Evolutionary conservation across 2,329 filamentous ascomycete species (phyloP), one percentile per base, ranked within the genome.

Genomic region (Cytospora leucostoma): DNA sequence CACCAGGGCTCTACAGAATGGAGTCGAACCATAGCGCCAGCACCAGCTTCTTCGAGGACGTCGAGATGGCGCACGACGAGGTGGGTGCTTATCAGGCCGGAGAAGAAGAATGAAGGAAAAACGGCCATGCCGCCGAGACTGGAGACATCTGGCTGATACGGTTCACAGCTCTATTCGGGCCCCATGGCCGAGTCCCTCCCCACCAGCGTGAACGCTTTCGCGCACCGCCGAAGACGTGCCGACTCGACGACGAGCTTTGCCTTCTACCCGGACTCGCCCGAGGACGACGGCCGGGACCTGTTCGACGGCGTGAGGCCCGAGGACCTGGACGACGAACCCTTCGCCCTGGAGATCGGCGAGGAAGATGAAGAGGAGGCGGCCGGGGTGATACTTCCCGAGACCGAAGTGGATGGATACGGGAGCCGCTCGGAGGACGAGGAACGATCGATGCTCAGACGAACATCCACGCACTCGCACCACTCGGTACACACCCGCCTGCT

Each of bases 61-160:
- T 98, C n/a, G 94, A 97, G 75, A 98, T 99, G 95, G 94, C 95
- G 21, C 92, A 96, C 58, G 92, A 97, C 74, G 94, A 98, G 85
- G 91, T 95, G 73, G 59, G 77, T 57, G 52, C 35, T 40, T n/a
- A 65, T 12, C 27, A 27, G 2, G 2, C 27, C 27, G 27, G 7
- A 38, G 19, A 21, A 32, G 13, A 19, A 17, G 34, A 37, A 19
- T n/a, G 21, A 27, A 27, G 27, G 27, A 27, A 27, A 4, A 27
- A 27, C 27, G 27, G 27, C 27, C 27, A 27, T 27, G 27, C 27
- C 27, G 27, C 47, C 7, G 59, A 21, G 19, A 35, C 56, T 56
- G 55, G 55, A 38, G 56, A 65, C 49, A 52, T n/a, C 15, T 32
- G 21, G 21, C 44, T 61, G 13, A 63, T 55, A n/a, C 19, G 19